These are phyloP conservation scores for Monosporascus sp. DNA, from an alignment of 2,329 filamentous ascomycete genomes.

Conservation along the genomic window DNA sequence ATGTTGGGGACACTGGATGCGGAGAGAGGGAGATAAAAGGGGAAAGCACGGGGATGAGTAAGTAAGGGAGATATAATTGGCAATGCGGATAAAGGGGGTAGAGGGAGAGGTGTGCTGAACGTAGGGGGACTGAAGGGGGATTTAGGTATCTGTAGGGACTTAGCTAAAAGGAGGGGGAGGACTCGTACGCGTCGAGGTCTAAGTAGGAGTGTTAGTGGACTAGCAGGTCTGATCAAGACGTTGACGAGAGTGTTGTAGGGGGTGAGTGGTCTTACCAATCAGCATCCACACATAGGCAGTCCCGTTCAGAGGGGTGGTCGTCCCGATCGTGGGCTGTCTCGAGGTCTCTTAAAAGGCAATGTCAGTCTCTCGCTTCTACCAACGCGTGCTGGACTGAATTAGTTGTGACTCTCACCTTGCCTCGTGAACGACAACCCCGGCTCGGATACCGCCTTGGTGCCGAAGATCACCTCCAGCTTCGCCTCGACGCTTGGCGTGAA, in stretches of 20 bases:
- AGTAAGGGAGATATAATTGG: too few relatives aligned
- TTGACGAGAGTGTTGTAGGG: neutral
- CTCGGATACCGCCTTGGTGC: slow-evolving; percentile 18
- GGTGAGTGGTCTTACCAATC: slow-evolving; percentile 14
- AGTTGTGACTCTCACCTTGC: slow-evolving; percentile 2
- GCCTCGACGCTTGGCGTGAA: slow-evolving; percentile 19
- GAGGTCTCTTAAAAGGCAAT: slow-evolving; percentile 12
- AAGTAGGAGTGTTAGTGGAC: too few relatives aligned
- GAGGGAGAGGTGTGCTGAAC: too few relatives aligned
- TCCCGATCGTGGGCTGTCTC: slow-evolving; percentile 22
- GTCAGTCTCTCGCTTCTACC: neutral
- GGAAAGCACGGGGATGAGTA: too few relatives aligned
- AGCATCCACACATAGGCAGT: slow-evolving; percentile 23
- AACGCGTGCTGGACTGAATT: neutral
- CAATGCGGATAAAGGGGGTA: too few relatives aligned
- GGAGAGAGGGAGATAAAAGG: too few relatives aligned
- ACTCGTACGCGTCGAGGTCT: slow-evolving; percentile 25
- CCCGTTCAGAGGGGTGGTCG: slow-evolving; percentile 14
- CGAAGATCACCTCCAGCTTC: slow-evolving; percentile 23
- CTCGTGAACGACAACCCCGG: slow-evolving; percentile 21
- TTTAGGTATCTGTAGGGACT: too few relatives aligned
- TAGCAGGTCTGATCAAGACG: too few relatives aligned
- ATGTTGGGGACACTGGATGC: neutral
- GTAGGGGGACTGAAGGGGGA: too few relatives aligned
- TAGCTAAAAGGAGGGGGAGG: neutral